Evolutionary conservation across 805 yeast species (phyloP).

Genomic region (Danielia reshetovae): DNA sequence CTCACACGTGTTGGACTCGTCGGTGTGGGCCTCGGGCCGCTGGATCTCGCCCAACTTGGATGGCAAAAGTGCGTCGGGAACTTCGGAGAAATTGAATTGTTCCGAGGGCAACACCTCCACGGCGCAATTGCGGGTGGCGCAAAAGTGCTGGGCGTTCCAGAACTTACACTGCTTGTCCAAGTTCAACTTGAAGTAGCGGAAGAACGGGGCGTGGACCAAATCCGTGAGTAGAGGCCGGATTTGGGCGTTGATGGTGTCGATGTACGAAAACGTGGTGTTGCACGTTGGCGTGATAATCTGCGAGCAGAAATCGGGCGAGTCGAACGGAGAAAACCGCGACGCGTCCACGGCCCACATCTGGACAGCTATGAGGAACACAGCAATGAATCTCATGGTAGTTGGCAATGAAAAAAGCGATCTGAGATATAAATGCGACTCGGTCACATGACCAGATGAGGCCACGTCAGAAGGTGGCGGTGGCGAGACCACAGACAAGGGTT

Average conservation of each 20-base stretch:
- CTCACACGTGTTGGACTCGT: slow-evolving; percentile 24
- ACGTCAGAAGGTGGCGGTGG: slow-evolving; percentile 1
- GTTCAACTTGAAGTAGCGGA: slow-evolving; percentile 83
- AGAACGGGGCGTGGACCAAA: slow-evolving; percentile 71
- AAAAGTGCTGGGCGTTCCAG: slow-evolving; percentile 77
- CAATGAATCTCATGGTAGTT: background rate
- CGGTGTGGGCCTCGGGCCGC: slow-evolving; percentile 17
- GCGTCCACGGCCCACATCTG: slow-evolving; percentile 3
- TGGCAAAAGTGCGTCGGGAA: slow-evolving; percentile 63
- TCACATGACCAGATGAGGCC: background rate
- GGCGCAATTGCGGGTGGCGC: slow-evolving; percentile 86
- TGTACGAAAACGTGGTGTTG: slow-evolving; percentile 42
- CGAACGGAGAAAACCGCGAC: slow-evolving; percentile 29
- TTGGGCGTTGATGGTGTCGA: slow-evolving; percentile 32
- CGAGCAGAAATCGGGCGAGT: slow-evolving; percentile 41
- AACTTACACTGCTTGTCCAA: slow-evolving; percentile 81
- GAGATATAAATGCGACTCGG: no score
- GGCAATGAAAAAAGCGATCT: no score
- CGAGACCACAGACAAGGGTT: no score
- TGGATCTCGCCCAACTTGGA: slow-evolving; percentile 55
- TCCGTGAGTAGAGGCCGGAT: slow-evolving; percentile 48
- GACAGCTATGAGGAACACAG: background rate
- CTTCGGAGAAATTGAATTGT: slow-evolving; percentile 64
- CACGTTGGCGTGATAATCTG: slow-evolving; percentile 43
- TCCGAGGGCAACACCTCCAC: slow-evolving; percentile 69